phyloP scores from a whole-genome alignment of 441 rosid species.

The Populus hybrid region DNA sequence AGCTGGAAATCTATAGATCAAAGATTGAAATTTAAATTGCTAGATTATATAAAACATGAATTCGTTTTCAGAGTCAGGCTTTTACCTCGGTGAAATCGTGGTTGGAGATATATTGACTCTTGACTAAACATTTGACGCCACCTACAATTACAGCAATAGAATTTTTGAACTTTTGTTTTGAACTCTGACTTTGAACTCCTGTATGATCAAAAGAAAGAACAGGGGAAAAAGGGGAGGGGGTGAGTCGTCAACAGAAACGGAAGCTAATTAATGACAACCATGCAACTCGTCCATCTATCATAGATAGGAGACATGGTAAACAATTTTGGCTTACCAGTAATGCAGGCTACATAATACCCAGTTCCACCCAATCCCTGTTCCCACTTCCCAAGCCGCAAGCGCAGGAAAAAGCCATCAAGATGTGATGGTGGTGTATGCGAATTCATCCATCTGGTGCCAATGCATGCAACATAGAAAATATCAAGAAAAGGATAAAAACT shows the following conservation, averaged over 20 bases:
- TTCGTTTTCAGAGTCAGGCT: background rate
- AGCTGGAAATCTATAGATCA: background rate
- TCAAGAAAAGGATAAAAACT: background rate
- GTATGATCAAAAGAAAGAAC: constrained; percentile 9
- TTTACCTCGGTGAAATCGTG: constrained; percentile 76
- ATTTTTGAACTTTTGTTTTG: constrained; percentile 25
- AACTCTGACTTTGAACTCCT: constrained; percentile 38
- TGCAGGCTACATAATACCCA: constrained; percentile 70
- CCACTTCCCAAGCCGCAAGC: constrained; percentile 83
- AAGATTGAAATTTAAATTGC: background rate
- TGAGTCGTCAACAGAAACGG: background rate
- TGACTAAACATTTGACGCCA: constrained; percentile 56
- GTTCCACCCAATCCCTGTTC: constrained; percentile 65
- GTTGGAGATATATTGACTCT: constrained; percentile 78
- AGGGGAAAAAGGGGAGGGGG: background rate
- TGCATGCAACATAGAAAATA: constrained; percentile 7
- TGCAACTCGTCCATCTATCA: background rate
- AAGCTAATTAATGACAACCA: background rate
- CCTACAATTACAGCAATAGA: constrained; percentile 53
- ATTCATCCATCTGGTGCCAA: constrained; percentile 55
- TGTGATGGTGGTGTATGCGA: constrained; percentile 38
- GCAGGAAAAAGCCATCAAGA: constrained; percentile 76
- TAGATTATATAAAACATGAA: background rate
- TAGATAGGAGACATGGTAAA: background rate
- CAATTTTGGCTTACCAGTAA: constrained; percentile 45